Conservation (phyloP, 1,284 basidiomycete species). For the Cerioporus squamosus region DNA sequence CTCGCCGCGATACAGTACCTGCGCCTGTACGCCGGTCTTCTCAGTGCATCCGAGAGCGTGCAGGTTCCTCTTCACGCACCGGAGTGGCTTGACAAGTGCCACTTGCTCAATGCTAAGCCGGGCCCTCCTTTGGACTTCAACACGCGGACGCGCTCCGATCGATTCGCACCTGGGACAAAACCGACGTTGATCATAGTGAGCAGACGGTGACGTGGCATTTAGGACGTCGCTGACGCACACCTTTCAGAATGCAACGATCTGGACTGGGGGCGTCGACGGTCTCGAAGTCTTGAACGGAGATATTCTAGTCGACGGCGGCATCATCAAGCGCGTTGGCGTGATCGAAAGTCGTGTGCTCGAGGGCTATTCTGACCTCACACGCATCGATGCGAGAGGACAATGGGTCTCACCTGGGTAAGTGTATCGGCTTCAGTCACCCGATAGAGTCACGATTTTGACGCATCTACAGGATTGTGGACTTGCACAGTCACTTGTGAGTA, state of each 20-base stretch:
- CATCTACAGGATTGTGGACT: constrained; percentile 47
- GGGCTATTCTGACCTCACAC: constrained; percentile 14
- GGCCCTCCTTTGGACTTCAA: constrained; percentile 52
- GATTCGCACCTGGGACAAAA: constrained; percentile 66
- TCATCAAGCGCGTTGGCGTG: constrained; percentile 56
- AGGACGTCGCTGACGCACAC: not conserved
- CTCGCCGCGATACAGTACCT: constrained; percentile 6
- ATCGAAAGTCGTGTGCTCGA: constrained; percentile 25
- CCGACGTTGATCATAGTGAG: constrained; percentile 46
- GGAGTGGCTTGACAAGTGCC: constrained; percentile 43
- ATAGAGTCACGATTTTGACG: not conserved
- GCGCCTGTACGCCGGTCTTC: not conserved
- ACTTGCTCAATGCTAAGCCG: constrained; percentile 39
- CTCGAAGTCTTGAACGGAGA: constrained; percentile 56
- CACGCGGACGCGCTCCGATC: constrained; percentile 60
- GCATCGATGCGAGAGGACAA: constrained; percentile 28
- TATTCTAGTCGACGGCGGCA: constrained; percentile 56
- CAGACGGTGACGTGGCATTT: not conserved
- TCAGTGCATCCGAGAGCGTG: not conserved
- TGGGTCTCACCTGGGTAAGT: constrained; percentile 33
- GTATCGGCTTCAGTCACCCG: not conserved
- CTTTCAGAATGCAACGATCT: constrained; percentile 59
- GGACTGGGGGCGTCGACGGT: constrained; percentile 63
- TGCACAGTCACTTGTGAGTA: constrained; percentile 20
- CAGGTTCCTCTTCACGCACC: constrained; percentile 31